Evolutionary conservation across 495 filamentous ascomycete species (phyloP).

Genomic region (Penicillium nucicola): DNA sequence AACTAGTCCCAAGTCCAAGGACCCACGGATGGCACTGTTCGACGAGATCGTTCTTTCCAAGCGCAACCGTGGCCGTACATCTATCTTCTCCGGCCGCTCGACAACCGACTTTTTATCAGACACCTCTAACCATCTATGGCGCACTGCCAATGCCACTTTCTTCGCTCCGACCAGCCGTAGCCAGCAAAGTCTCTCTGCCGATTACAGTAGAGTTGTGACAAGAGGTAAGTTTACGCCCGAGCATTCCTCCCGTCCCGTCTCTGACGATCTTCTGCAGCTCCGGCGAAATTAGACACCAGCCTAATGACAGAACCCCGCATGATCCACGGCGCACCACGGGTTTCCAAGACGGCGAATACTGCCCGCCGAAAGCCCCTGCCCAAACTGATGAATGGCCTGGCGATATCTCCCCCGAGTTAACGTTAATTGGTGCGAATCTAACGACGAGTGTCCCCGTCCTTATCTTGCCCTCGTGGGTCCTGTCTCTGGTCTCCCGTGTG

Average conservation of each 20-base stretch:
- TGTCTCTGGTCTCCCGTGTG: neutral
- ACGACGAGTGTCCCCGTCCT: constrained; percentile 4
- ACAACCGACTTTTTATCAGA: constrained; percentile 75
- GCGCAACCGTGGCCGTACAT: constrained; percentile 72
- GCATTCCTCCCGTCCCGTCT: neutral
- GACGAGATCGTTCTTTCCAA: constrained; percentile 95
- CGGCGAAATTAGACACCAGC: constrained; percentile 77
- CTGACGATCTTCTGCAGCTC: constrained; percentile 48
- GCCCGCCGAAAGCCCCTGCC: constrained; percentile 71
- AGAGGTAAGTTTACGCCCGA: constrained; percentile 49
- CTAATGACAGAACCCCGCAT: constrained; percentile 86
- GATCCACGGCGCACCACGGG: constrained; percentile 69
- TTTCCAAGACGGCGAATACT: constrained; percentile 56
- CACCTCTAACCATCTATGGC: constrained; percentile 88
- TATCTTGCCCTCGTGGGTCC: constrained; percentile 5
- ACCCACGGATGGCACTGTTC: constrained; percentile 79
- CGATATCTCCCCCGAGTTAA: constrained; percentile 43
- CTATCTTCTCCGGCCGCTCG: constrained; percentile 47
- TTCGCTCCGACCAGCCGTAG: constrained; percentile 62
- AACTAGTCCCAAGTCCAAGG: constrained; percentile 43
- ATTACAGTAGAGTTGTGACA: constrained; percentile 54
- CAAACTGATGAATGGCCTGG: constrained; percentile 59
- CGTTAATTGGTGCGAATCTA: constrained; percentile 24
- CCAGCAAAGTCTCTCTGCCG: constrained; percentile 59
- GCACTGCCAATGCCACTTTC: constrained; percentile 74